phyloP scores from a whole-genome alignment of 352 stramenopile genomes.

The Phytopythium helicoides region DNA sequence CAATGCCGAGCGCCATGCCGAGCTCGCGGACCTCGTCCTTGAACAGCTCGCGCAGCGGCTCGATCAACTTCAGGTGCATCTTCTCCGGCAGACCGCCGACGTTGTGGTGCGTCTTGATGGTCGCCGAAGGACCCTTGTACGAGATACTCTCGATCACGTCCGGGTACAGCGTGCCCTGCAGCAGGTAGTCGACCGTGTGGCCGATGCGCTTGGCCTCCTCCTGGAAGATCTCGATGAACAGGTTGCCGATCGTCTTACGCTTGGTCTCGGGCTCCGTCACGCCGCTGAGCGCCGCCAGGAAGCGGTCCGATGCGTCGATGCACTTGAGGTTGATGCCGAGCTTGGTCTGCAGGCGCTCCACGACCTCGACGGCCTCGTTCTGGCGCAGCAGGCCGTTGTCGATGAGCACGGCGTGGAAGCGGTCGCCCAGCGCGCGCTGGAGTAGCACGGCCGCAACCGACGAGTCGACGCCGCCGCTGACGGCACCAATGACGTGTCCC shows the following conservation, averaged over 20 bases:
- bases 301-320: constrained; percentile 96
- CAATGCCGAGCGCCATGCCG: constrained; percentile 96
- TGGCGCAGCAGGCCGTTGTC: constrained; percentile 98
- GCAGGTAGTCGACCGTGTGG: constrained; percentile 90
- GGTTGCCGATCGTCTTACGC: constrained; percentile 98
- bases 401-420: constrained; percentile 99
- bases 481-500: constrained; percentile 97
- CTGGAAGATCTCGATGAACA: constrained; percentile 99
- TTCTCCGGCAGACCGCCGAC: constrained; percentile 96
- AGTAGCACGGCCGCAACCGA: constrained; percentile 98
- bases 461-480: constrained; percentile 98
- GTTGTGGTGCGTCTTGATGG: constrained; percentile 99
- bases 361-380: constrained; percentile 93
- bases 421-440: constrained; percentile 95
- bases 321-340: constrained; percentile 96
- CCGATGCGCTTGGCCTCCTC: constrained; percentile 83
- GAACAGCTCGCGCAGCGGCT: constrained; percentile 98
- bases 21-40: constrained; percentile 99
- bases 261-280: constrained; percentile 98
- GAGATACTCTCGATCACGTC: constrained; percentile 99
- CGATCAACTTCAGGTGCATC: constrained; percentile 99
- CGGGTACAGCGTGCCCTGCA: constrained; percentile 99
- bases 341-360: constrained; percentile 88
- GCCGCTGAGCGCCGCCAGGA: constrained; percentile 92
- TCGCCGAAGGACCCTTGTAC: constrained; percentile 97